phyloP scores from a whole-genome alignment of 176 grass and related monocot species.

The Phyllostachys edulis region DNA sequence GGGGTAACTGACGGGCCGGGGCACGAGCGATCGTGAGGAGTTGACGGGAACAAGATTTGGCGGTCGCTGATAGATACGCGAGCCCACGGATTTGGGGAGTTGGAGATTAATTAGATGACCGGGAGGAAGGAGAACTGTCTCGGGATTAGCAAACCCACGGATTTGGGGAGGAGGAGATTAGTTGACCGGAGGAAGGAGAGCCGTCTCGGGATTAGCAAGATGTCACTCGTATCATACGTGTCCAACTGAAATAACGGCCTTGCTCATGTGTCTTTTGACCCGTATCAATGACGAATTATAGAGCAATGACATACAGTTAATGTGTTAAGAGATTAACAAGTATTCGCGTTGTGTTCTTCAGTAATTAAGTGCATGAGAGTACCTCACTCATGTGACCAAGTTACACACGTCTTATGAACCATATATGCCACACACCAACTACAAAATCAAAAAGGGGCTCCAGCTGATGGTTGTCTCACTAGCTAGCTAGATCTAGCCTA shows the following conservation, averaged over 20 bases:
- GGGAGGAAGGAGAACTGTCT: background rate
- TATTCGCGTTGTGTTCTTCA: background rate
- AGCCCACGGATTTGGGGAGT: background rate
- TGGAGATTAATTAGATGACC: background rate
- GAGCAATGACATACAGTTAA: background rate
- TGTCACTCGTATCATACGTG: background rate
- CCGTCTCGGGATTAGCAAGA: constrained; percentile 9
- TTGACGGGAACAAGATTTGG: constrained; percentile 19
- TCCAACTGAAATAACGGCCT: constrained; percentile 28
- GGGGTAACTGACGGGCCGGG: background rate
- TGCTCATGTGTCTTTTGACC: background rate
- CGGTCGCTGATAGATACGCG: constrained; percentile 6
- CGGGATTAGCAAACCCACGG: background rate
- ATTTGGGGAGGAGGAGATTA: background rate
- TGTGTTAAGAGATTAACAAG: background rate
- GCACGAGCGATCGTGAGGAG: constrained; percentile 1
- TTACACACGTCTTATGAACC: background rate
- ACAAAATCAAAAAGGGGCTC: background rate
- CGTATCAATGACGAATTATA: too few species aligned
- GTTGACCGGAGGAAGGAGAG: constrained; percentile 16
- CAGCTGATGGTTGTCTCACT: background rate
- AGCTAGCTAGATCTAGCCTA: background rate
- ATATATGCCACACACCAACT: background rate
- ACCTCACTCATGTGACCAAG: background rate
- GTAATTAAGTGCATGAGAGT: background rate